Evolutionary conservation across 2,329 filamentous ascomycete species (phyloP).

Genomic region (Cadophora malorum): DNA sequence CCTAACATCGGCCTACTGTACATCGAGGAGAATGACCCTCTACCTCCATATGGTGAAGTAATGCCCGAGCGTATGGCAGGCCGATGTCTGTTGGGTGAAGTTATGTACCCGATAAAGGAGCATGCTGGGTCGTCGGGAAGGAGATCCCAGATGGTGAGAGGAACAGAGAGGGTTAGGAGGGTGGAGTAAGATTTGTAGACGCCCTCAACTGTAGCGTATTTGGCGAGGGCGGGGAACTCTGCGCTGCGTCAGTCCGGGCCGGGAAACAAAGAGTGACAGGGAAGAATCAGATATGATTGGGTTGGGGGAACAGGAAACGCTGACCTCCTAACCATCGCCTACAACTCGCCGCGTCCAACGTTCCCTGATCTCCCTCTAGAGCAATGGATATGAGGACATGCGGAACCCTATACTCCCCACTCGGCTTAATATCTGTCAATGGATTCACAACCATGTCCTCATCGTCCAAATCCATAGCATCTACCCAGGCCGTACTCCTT

Average conservation of each 20-base stretch:
- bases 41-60: conserved; percentile 15
- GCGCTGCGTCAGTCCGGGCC: too few relatives aligned
- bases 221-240: conserved; percentile 30
- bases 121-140: conserved; percentile 31
- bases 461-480: conserved; percentile 31
- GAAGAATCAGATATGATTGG: too few relatives aligned
- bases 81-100: conserved; percentile 24
- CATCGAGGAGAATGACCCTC: conserved; percentile 19
- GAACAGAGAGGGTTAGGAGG: conserved; percentile 29
- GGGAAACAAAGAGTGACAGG: too few relatives aligned
- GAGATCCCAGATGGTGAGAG: conserved; percentile 33
- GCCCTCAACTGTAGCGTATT: conserved; percentile 34
- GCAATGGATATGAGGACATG: conserved; percentile 33
- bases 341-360: conserved; percentile 26
- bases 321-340: conserved; percentile 27
- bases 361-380: conserved; percentile 29
- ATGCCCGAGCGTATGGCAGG: conserved; percentile 13
- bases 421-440: conserved; percentile 17
- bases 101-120: conserved; percentile 32
- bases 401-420: conserved; percentile 29
- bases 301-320: too few relatives aligned
- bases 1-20: conserved; percentile 14
- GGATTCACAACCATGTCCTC: conserved; percentile 18
- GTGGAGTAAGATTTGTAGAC: conserved; percentile 32
- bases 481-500: conserved; percentile 26